Percentiles rank a stretch among this genome's conserved stretches.
Evolutionary conservation across 148 eudicot species (phyloP).

Genomic region (Suaeda aralocaspica): DNA sequence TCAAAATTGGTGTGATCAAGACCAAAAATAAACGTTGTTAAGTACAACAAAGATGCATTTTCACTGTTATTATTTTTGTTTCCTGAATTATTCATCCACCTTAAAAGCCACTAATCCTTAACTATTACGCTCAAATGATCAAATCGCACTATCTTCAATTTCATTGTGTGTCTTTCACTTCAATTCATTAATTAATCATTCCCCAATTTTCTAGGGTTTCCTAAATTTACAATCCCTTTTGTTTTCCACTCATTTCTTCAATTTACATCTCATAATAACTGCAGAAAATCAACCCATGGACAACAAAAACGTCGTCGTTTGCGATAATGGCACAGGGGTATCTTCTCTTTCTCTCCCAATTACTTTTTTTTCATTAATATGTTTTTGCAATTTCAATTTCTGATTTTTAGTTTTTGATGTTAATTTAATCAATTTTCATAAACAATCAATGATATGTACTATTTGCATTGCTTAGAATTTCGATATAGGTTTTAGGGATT

Average conservation of each 20-base stretch:
- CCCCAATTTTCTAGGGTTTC: neutral
- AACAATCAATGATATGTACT: neutral
- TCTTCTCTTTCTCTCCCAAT: neutral
- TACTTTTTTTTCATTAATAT: neutral
- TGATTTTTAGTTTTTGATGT: neutral
- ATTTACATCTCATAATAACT: neutral
- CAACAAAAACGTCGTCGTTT: constrained; percentile 78
- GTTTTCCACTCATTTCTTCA: too few species aligned
- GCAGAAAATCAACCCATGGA: constrained; percentile 43
- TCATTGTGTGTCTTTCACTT: constrained; percentile 1
- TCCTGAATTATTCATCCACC: too few species aligned
- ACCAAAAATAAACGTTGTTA: too few species aligned
- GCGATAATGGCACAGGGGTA: constrained; percentile 99
- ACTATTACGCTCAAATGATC: neutral
- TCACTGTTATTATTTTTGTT: too few species aligned
- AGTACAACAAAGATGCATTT: too few species aligned
- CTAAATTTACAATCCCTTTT: neutral
- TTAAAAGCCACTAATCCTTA: neutral
- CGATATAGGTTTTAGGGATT: too few species aligned
- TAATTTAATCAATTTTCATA: too few species aligned
- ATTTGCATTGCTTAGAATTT: too few species aligned
- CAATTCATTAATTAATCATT: neutral
- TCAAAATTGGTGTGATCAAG: too few species aligned
- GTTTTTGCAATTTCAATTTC: neutral
- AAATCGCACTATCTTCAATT: too few species aligned